Percentiles rank a stretch among this genome's conserved stretches.
Evolutionary conservation across 2,329 filamentous ascomycete species (phyloP).

Genomic region (Gliomastix tumulicola): DNA sequence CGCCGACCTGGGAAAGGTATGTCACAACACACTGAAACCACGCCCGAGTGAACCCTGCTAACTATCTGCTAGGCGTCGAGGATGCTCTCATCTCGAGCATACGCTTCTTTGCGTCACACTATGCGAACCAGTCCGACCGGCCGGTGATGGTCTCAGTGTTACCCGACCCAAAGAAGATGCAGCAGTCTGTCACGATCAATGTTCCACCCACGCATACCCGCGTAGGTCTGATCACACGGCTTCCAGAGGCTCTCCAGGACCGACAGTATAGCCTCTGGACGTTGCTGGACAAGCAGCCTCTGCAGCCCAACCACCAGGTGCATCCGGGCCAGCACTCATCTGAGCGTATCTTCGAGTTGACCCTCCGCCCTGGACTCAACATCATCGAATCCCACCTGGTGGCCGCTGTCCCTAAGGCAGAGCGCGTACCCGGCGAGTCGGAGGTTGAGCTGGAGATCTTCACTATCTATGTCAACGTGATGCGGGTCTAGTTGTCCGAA

Average conservation of each 20-base stretch:
- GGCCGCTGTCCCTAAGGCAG: slow-evolving; percentile 57
- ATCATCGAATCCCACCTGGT: slow-evolving; percentile 73
- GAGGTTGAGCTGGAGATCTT: slow-evolving; percentile 73
- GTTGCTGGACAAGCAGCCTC: slow-evolving; percentile 57
- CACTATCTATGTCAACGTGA: slow-evolving; percentile 67
- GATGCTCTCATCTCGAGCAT: slow-evolving; percentile 64
- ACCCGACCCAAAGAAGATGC: slow-evolving; percentile 57
- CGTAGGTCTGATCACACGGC: slow-evolving; percentile 61
- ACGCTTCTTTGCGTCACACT: slow-evolving; percentile 43
- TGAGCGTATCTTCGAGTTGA: slow-evolving; percentile 69
- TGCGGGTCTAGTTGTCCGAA: slow-evolving; percentile 40
- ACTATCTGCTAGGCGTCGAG: slow-evolving; percentile 31
- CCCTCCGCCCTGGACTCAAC: slow-evolving; percentile 66
- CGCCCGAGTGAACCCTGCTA: too few species aligned
- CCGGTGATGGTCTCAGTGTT: slow-evolving; percentile 58
- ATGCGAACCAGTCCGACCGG: slow-evolving; percentile 57
- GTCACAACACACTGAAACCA: too few species aligned
- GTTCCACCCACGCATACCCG: slow-evolving; percentile 61
- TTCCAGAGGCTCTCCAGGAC: slow-evolving; percentile 55
- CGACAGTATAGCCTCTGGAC: slow-evolving; percentile 75
- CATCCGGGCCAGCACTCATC: slow-evolving; percentile 48
- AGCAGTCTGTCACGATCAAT: slow-evolving; percentile 67
- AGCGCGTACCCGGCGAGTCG: slow-evolving; percentile 48
- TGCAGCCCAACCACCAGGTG: slow-evolving; percentile 36
- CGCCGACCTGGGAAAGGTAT: slow-evolving; percentile 36